A percentile compares a stretch with the other conserved stretches of the same genome.
These are phyloP conservation scores for Leishmania mexicana DNA, from an alignment of 208 protist species.

Conservation along the genomic window DNA sequence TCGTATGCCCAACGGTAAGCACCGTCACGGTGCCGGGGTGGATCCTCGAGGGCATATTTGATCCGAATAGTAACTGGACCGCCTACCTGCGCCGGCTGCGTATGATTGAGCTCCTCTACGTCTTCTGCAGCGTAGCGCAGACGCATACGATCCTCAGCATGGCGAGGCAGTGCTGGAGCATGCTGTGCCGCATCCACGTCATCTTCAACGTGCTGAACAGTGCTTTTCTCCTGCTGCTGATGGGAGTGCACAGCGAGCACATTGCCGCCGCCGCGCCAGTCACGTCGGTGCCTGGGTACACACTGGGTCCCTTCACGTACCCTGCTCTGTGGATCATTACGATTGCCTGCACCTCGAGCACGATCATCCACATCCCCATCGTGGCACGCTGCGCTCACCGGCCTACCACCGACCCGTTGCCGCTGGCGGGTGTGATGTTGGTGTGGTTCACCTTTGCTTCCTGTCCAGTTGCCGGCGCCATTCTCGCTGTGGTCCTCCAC, in stretches of 20 bases:
- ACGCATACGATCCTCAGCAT: constrained; percentile 57
- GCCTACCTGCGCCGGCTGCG: constrained; percentile 30
- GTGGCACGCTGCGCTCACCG: constrained; percentile 63
- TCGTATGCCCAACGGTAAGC: constrained; percentile 53
- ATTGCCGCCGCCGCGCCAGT: constrained; percentile 29
- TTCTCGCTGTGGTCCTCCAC: constrained; percentile 59
- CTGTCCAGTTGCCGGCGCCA: constrained; percentile 51
- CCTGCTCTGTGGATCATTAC: constrained; percentile 85
- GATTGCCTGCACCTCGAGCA: constrained; percentile 66
- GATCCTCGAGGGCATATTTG: constrained; percentile 24
- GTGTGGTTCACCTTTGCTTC: constrained; percentile 61
- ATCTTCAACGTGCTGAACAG: constrained; percentile 58
- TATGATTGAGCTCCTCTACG: constrained; percentile 60
- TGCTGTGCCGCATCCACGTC: constrained; percentile 73
- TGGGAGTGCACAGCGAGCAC: constrained; percentile 53
- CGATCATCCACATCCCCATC: constrained; percentile 83
- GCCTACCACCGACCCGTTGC: constrained; percentile 37
- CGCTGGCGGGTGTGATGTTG: constrained; percentile 66
- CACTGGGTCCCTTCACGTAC: constrained; percentile 75
- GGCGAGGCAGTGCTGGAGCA: constrained; percentile 40
- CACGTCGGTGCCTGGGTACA: constrained; percentile 47
- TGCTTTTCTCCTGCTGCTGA: constrained; percentile 48
- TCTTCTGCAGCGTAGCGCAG: constrained; percentile 69
- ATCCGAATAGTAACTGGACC: constrained; percentile 26
- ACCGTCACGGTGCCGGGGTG: constrained; percentile 34